Evolutionary conservation across 768 basidiomycete species (phyloP).

Genomic region (Tulasnella sp.): DNA sequence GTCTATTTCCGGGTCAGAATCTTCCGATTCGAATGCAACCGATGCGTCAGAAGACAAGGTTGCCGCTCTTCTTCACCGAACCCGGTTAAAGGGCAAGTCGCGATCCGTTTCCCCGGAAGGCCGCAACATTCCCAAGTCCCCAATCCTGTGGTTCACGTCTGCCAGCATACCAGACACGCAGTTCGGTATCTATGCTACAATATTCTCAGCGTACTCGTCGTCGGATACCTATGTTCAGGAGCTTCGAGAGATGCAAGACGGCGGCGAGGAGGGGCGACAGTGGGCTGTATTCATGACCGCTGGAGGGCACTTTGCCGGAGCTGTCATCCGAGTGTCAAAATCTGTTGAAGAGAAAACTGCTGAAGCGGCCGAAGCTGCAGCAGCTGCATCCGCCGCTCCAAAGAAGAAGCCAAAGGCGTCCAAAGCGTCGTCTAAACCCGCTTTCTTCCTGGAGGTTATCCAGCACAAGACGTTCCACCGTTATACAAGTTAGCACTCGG

Average conservation of each 20-base stretch:
- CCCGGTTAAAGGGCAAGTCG: conserved; percentile 37
- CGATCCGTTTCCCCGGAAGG: conserved; percentile 41
- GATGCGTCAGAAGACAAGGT: conserved; percentile 56
- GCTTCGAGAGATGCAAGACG: conserved; percentile 56
- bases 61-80: conserved; percentile 55
- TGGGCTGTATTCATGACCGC: conserved; percentile 98
- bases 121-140: conserved; percentile 47
- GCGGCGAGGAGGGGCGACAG: conserved; percentile 50
- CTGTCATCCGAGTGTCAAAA: conserved; percentile 55
- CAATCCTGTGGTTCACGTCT: conserved; percentile 86
- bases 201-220: conserved; percentile 50
- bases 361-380: conserved; percentile 35
- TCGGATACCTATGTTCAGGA: conserved; percentile 47
- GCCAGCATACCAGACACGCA: conserved; percentile 67
- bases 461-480: conserved; percentile 95
- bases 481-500: conserved; percentile 74
- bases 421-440: conserved; percentile 53
- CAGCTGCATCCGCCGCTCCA: conserved; percentile 28
- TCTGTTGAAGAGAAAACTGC: conserved; percentile 37
- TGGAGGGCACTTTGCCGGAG: conserved; percentile 96
- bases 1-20: conserved; percentile 88
- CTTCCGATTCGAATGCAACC: conserved; percentile 36
- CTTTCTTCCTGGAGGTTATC: conserved; percentile 50
- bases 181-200: conserved; percentile 73
- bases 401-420: conserved; percentile 48